Evolutionary conservation across 2,329 filamentous ascomycete species (phyloP).

Genomic region (Colletotrichum sp.): DNA sequence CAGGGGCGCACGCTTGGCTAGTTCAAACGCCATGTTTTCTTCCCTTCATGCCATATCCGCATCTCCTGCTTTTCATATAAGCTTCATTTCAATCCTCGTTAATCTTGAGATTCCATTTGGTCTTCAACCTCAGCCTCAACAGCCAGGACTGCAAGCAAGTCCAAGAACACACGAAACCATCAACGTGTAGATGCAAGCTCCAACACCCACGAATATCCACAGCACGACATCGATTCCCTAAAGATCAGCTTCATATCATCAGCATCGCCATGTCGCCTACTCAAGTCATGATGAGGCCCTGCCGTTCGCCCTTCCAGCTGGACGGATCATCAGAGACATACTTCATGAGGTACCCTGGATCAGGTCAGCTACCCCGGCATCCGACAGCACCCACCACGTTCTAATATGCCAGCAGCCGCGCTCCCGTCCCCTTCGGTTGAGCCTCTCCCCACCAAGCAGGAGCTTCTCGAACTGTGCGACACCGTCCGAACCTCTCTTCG

Average conservation of each 20-base stretch:
- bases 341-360: slow-evolving; percentile 6
- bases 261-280: slow-evolving; percentile 11
- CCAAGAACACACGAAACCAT: neutral
- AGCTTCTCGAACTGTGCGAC: slow-evolving; percentile 47
- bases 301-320: slow-evolving; percentile 9
- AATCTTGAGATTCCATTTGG: neutral
- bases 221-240: neutral
- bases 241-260: neutral
- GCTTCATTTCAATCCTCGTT: neutral
- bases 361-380: neutral
- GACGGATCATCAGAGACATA: slow-evolving; percentile 10
- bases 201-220: neutral
- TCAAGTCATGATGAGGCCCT: neutral
- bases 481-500: slow-evolving; percentile 40
- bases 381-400: neutral
- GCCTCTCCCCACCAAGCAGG: neutral
- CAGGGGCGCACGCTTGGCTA: neutral
- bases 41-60: neutral
- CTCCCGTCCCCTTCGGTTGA: neutral
- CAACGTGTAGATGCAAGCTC: neutral
- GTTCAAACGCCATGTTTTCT: neutral
- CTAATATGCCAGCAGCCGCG: neutral
- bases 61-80: slow-evolving; percentile 6
- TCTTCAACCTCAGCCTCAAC: neutral
- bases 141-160: no score